phyloP scores from a whole-genome alignment of 306 rosid genomes.

The Pyrus betulifolia region DNA sequence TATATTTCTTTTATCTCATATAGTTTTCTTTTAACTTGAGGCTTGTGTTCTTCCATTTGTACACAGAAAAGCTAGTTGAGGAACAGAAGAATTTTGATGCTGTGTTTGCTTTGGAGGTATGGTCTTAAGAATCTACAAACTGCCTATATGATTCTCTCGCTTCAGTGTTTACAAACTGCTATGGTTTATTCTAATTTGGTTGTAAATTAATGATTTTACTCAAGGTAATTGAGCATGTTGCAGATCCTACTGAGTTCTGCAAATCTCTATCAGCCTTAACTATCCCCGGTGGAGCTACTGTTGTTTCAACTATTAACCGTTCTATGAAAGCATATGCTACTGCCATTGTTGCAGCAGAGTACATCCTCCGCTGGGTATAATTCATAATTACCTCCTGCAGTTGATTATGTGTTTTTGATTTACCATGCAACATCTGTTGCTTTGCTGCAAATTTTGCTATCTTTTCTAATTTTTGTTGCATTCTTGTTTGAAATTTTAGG shows the following conservation, averaged over 20 bases:
- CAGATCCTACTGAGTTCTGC: constrained; percentile 89
- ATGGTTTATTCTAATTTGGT: constrained; percentile 5
- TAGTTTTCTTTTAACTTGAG: not conserved
- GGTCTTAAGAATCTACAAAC: not conserved
- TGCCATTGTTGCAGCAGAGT: constrained; percentile 84
- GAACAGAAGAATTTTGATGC: constrained; percentile 77
- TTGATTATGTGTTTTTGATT: too few relatives aligned
- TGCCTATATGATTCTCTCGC: not conserved
- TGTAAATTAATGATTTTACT: constrained; percentile 3
- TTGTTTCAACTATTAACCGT: constrained; percentile 78
- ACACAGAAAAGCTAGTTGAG: constrained; percentile 78
- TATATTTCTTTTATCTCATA: not conserved
- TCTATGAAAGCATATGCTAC: constrained; percentile 85
- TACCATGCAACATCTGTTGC: too few relatives aligned
- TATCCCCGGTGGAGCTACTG: constrained; percentile 62
- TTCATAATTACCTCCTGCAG: not conserved
- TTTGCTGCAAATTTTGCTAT: not conserved
- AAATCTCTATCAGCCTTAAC: constrained; percentile 74
- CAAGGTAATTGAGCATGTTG: constrained; percentile 90
- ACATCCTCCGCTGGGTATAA: constrained; percentile 79
- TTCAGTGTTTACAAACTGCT: not conserved
- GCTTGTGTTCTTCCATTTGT: constrained; percentile 3
- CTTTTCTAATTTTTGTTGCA: not conserved
- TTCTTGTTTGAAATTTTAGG: not conserved
- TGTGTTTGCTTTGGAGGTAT: constrained; percentile 81